These are phyloP conservation scores for Orbilia quercus DNA, from an alignment of 2,329 filamentous ascomycete species.

Conservation along the genomic window DNA sequence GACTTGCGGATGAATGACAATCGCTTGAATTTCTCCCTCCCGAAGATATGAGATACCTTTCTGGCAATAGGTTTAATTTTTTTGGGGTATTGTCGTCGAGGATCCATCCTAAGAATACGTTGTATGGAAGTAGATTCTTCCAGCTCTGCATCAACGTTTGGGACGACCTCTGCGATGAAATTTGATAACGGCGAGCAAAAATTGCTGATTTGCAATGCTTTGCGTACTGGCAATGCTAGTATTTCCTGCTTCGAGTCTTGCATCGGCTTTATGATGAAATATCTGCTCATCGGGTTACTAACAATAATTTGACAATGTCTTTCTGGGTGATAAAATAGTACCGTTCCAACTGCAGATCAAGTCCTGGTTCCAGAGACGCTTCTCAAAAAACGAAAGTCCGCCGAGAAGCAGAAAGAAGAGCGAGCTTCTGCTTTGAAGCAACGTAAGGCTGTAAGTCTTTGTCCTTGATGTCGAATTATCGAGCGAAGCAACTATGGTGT, in stretches of 20 bases:
- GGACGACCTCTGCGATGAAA: slow-evolving; percentile 47
- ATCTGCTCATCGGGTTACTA: slow-evolving; percentile 57
- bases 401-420: slow-evolving; percentile 98
- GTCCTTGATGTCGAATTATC: neutral
- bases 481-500: neutral
- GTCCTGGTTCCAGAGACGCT: slow-evolving; percentile 99
- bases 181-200: slow-evolving; percentile 34
- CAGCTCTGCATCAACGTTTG: neutral
- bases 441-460: slow-evolving; percentile 85
- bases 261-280: slow-evolving; percentile 21
- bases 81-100: slow-evolving; percentile 42
- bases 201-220: slow-evolving; percentile 3
- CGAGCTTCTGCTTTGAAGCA: slow-evolving; percentile 81
- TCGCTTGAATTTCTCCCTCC: slow-evolving; percentile 13
- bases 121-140: neutral
- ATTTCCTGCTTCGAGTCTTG: neutral
- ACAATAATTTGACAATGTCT: slow-evolving; percentile 55
- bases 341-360: slow-evolving; percentile 92
- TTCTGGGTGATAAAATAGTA: slow-evolving; percentile 68
- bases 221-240: neutral
- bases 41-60: neutral
- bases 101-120: neutral
- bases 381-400: slow-evolving; percentile 99
- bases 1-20: slow-evolving; percentile 10
- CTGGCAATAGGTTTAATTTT: neutral